Evolutionary conservation across 2,329 filamentous ascomycete species (phyloP), one percentile per base, ranked within the genome.

Genomic region (Talaromyces rugulosus): DNA sequence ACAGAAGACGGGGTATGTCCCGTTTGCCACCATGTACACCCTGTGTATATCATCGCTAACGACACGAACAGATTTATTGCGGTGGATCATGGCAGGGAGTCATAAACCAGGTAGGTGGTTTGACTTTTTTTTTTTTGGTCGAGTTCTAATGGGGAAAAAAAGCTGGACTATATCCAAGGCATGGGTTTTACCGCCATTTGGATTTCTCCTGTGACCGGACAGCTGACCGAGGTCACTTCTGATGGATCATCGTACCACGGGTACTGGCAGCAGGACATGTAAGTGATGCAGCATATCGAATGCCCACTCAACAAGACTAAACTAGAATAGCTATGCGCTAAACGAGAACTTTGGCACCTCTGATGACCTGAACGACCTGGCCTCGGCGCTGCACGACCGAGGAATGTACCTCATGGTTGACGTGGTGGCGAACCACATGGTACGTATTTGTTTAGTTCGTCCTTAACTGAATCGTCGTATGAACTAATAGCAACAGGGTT

Each of bases 321-420:
- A 50, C 9, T n/a, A 4, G n/a, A 27, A 40, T 34, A 75, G 73
- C 34, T 82, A 82, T 66, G 66, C 74, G 14, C 71, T 89, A 60
- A 88, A 90, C 67, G 64, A 78, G 2, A 78, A 85, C 62, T 86
- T 85, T 64, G 87, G 88, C 33, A 84, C 83, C 0, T 78, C 79
- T 4, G 77, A 82, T 14, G 87, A 90, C 66, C 77, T 90, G 61
- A 81, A 81, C 65, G 80, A 77, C 4, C 78, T 90, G 6, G 79
- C 86, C 1, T 72, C 75, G 27, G 84, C 82, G 2, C 72, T 87
- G 1, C 86, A 88, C 67, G 70, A 73, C 18, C 77, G 83, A 4
- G 79, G 74, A 16, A 87, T 86, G 84, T 85, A 84, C 66, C 73
- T 87, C 42, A 87, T 87, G 85, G 77, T 87, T 2, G 85, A 87